phyloP scores from a whole-genome alignment of 805 yeast genomes.

The Yarrowia osloensis region DNA sequence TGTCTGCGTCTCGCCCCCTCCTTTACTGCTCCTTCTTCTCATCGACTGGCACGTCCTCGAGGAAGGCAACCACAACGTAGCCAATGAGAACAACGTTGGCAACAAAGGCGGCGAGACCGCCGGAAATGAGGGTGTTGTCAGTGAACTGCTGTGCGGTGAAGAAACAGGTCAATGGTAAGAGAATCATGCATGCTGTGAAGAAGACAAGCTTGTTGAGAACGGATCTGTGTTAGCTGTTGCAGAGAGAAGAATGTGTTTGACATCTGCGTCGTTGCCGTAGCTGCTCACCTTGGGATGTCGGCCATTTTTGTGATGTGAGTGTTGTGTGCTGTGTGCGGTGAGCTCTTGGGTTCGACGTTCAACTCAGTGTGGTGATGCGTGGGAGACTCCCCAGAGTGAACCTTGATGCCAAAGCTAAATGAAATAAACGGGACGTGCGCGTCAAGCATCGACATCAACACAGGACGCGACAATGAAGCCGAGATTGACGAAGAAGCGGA shows the following conservation, averaged over 20 bases:
- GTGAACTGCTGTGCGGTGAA: slow-evolving; percentile 49
- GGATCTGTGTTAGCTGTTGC: slow-evolving; percentile 34
- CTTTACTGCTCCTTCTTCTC: slow-evolving; percentile 34
- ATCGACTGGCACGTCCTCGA: slow-evolving; percentile 51
- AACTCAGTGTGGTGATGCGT: not conserved
- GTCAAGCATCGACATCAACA: not conserved
- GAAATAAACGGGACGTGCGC: not conserved
- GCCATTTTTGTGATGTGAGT: slow-evolving; percentile 4
- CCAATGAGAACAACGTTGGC: slow-evolving; percentile 71
- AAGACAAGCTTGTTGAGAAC: slow-evolving; percentile 55
- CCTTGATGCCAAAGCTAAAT: slow-evolving; percentile 7
- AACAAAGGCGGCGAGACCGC: slow-evolving; percentile 70
- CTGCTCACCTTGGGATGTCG: slow-evolving; percentile 16
- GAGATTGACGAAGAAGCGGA: not conserved
- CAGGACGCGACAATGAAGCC: slow-evolving; percentile 21
- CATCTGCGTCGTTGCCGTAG: too few relatives aligned
- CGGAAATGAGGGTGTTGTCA: slow-evolving; percentile 59
- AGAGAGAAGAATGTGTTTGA: not conserved
- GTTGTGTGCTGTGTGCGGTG: not conserved
- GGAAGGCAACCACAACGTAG: slow-evolving; percentile 68
- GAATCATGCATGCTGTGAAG: slow-evolving; percentile 71
- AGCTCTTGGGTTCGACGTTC: not conserved
- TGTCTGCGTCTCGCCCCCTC: not conserved
- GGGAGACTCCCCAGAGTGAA: not conserved
- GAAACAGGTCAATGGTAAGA: slow-evolving; percentile 60